Base-by-base conservation (phyloP, 2,329 filamentous ascomycete species). In the Colletotrichum truncatum region DNA sequence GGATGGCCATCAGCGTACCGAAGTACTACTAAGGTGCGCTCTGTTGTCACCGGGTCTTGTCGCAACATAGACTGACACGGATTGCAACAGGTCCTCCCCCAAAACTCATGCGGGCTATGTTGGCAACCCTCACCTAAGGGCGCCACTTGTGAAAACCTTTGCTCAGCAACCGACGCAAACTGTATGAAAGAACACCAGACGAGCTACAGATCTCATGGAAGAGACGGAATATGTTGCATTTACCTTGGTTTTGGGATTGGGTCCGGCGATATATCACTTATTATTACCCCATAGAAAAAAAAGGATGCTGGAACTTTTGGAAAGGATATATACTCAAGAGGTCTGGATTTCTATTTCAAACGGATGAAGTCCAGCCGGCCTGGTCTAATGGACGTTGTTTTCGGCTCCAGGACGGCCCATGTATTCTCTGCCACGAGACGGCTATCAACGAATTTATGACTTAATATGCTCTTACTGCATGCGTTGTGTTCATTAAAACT, bases 1-100 rank as follows among this genome's bases (percentile, higher is more conserved):
- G 91, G 92, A 90, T 96, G 89, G 88, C 90, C 84, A 89, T 94
- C 82, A 92, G 91, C 83, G 87, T 93, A 79, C 92, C 91, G 74
- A 89, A 89, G 82, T 86, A 89, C 79, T 85, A 88, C 79, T 85
- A 84, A 84, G 82, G 82, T 85, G 80, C 77, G 84, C 77, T 72
- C 72, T 72, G 48, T 49, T 60, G 64, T 64, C 57, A 30, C 36
- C 39, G 26, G 14, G 46, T 34, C 46, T 18, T 41, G 48, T 38
- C 36, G 28, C 16, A 52, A 28, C 46, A 14, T 46, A 43, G 69
- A 57, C 75, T 77, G 69, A 71, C 66, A 60, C 43, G 21, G 65
- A 41, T 68, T 43, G 51, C 67, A 66, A 66, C 77, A 92, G 90
- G 85, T 73, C 89, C 90, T 51, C 85, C 86, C 67, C 87, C 90